phyloP scores from a whole-genome alignment of 1,139 yeast species.

The Protomyces inouyei region DNA sequence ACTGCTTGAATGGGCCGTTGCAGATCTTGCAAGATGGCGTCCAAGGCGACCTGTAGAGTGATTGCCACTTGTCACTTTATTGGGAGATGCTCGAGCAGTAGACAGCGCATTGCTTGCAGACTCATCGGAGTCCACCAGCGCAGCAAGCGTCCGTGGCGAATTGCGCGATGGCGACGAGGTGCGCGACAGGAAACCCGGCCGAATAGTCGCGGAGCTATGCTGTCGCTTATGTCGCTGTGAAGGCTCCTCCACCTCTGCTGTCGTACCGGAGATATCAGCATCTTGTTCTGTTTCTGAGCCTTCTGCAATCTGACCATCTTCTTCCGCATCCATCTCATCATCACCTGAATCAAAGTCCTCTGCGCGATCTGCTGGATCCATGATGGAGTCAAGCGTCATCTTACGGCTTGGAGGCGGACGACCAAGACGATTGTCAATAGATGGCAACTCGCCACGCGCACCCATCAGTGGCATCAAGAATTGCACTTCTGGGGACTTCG shows the following conservation, averaged over 20 bases:
- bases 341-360: constrained; percentile 13
- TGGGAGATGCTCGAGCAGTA: no score
- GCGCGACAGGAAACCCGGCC: background rate
- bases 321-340: constrained; percentile 14
- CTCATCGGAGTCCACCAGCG: background rate
- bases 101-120: background rate
- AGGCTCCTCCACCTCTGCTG: background rate
- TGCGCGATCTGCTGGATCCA: constrained; percentile 5
- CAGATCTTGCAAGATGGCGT: background rate
- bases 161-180: background rate
- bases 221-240: background rate
- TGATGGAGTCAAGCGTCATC: constrained; percentile 7
- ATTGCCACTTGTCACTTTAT: background rate
- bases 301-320: background rate
- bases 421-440: background rate
- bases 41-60: background rate
- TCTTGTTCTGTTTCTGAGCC: constrained; percentile 2
- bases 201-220: background rate
- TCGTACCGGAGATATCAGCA: background rate
- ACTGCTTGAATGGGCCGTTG: background rate
- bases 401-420: background rate
- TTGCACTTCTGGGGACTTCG: background rate
- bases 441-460: background rate
- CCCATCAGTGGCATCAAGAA: background rate
- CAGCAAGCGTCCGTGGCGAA: background rate